Evolutionary conservation across 164 flowering plant species (phyloP), one percentile per base, ranked within the genome.

Genomic region (Paratinospora sagittata): DNA sequence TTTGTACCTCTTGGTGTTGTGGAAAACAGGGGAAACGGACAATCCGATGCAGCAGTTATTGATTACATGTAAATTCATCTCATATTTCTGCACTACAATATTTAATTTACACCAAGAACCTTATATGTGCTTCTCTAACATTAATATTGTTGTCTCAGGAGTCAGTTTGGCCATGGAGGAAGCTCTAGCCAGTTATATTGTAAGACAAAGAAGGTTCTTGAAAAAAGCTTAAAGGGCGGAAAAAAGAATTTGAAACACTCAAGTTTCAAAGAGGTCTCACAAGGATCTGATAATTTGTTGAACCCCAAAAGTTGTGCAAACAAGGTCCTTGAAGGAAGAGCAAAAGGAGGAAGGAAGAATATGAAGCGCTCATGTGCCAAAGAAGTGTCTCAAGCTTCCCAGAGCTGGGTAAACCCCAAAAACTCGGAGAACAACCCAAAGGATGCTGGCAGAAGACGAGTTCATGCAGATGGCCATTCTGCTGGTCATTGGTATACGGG

Each of bases 401-500:
- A 70, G 45, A 76, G 75, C 66, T 90, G 96, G 97, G 82, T 89
- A 24, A 85, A 82, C 68, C 96, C 93, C 13, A 87, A 75, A 77
- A 72, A 63, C 64, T 47, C 68, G 64, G 71, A 74, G 57, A 65
- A 66, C 62, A 52, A 67, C 58, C 88, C 91, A 43, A 88, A 75
- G 70, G 84, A 87, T 83, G 94, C 90, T 77, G 86, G 95, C 10
- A 85, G 80, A 80, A 83, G 90, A 71, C 81, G 89, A 78, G 86
- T 89, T 65, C 83, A 76, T 69, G 92, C 91, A n/a, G 76, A 66
- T 55, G 81, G 83, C 21, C 73, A 69, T 68, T 74, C 88, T 70
- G 65, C 80, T 37, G 96, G 98, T 60, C 87, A 81, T 64, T 94
- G 97, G 97, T 84, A 73, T 75, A 88, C 94, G 16, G 82, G 73